Evolutionary conservation across 1,139 yeast genomes (phyloP), one percentile per base, ranked within the genome.

Genomic region (Geotrichum macrosporum): DNA sequence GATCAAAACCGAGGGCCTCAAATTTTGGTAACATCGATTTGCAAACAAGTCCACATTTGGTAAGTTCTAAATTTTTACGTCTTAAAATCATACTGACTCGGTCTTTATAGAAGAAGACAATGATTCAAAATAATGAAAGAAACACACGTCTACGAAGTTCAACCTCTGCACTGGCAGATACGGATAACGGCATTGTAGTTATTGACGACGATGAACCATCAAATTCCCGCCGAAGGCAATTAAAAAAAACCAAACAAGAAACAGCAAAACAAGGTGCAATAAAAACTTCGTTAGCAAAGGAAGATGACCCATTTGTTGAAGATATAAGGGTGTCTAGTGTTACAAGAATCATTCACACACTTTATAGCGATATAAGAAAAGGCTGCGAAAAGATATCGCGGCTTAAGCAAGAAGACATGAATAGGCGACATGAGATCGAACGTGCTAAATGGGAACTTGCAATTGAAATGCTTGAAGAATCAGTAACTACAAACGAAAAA

Each of bases 371-470:
- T 27, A 12, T 36, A 5, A 18, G 40, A 19, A 24, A 24, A 36
- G 26, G 20, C 20, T 31, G 16, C 9, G 40, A 22, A 29, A 15
- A 32, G 19, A 24, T 36, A 24, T 27, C 40, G 10, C 8, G 10
- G n/a, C 21, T 36, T 4, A 36, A 13, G 10, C 18, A 13, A 24
- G n/a, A 22, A 22, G 40, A 36, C 21, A 12, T 26, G n/a, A 13
- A 13, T 18, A 31, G 40, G 31, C 40, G 20, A 19, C 31, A 36
- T 36, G 40, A 36, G 4, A 21, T 24, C 12, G 31, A 36, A 5
- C 21, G 21, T 15, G 16, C 30, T n/a, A 36, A 19, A 22, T 36
- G 31, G 40, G 26, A 31, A 13, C 9, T 16, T 24, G 20, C 4
- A 12, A 19, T 26, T 13, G 40, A 36, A 26, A 32, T n/a, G 3